A percentile compares a stretch with the other conserved stretches of the same genome.
Evolutionary conservation across 2,329 filamentous ascomycete genomes (phyloP).

Genomic region (Xylariaceae sp.): DNA sequence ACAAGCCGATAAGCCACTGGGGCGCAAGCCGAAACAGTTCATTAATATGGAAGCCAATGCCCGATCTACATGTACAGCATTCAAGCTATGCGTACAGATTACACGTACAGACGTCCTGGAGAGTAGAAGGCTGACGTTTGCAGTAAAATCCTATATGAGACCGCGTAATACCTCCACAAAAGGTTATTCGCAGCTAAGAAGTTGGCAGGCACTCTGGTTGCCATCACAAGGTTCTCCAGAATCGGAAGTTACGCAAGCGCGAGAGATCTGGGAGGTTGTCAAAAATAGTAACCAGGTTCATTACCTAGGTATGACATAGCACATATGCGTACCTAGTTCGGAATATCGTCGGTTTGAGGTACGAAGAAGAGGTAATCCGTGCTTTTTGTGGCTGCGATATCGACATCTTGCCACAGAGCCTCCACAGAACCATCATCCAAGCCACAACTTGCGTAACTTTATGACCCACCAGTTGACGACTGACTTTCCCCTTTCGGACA

Average conservation of each 20-base stretch:
- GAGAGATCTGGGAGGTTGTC: background rate
- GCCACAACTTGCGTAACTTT: background rate
- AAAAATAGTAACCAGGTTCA: background rate
- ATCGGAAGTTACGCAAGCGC: background rate
- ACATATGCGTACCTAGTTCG: too few species aligned
- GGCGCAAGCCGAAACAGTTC: background rate
- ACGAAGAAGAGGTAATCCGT: too few species aligned
- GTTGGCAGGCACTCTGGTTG: background rate
- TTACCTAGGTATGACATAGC: too few species aligned
- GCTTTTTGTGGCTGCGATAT: background rate
- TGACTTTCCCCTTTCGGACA: background rate
- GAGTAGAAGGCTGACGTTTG: background rate
- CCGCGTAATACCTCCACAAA: background rate
- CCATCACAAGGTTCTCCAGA: background rate
- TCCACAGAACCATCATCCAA: background rate
- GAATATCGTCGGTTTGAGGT: background rate
- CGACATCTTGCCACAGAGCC: background rate
- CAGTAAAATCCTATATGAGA: background rate
- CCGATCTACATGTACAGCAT: background rate
- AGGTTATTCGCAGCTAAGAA: background rate
- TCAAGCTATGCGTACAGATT: background rate
- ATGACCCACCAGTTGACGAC: background rate
- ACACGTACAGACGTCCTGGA: background rate
- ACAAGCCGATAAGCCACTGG: background rate
- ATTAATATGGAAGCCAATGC: background rate